Conservation (phyloP, 225 moss, liverwort and hornwort species). For the Thuidium tamariscinum region DNA sequence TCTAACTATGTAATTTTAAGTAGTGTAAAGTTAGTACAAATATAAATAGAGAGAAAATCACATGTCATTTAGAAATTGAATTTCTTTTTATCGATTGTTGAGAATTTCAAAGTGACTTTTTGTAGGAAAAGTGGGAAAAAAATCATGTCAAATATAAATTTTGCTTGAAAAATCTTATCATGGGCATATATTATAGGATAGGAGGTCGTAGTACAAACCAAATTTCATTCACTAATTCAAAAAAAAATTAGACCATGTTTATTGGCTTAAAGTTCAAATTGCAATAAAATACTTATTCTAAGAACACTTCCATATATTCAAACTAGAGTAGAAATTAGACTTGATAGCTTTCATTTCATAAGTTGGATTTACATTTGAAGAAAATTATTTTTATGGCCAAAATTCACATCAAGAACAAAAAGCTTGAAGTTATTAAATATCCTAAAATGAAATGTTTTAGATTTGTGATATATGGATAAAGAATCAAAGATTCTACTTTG, state of each 20-base stretch:
- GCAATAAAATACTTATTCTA: background rate
- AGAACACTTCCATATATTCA: background rate
- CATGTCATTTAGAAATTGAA: fast-evolving
- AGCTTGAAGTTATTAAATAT: too few species aligned
- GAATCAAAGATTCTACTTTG: background rate
- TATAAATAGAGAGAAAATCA: too few species aligned
- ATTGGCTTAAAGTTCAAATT: background rate
- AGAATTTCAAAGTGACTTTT: background rate
- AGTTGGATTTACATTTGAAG: too few species aligned
- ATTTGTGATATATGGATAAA: background rate
- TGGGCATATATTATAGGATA: background rate
- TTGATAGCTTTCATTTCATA: background rate
- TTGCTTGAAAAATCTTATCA: background rate
- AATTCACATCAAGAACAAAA: too few species aligned
- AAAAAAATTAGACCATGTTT: background rate
- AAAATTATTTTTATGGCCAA: too few species aligned
- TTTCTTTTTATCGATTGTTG: background rate
- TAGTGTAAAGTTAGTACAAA: background rate
- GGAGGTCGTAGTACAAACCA: fast-evolving
- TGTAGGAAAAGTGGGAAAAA: background rate
- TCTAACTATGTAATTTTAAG: background rate
- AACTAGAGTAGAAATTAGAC: background rate
- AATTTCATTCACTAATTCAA: background rate
- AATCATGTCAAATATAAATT: background rate
- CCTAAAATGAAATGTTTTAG: background rate